Percentiles rank a stretch among this genome's conserved stretches.
Conservation (phyloP, 345 rosid species). For the Hibiscus syriacus region DNA sequence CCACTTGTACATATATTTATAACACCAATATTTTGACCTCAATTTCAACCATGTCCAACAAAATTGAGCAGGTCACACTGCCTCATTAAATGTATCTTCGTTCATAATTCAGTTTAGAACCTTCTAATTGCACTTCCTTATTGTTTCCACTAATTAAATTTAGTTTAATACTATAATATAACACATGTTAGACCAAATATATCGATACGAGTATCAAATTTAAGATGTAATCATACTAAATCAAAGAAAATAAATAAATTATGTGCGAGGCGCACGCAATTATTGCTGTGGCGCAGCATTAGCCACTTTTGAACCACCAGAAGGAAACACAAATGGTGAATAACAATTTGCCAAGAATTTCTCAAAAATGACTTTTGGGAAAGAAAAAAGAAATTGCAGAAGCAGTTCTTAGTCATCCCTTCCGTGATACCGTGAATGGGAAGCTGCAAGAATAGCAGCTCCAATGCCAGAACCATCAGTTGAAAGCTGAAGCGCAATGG, state of each 20-base stretch:
- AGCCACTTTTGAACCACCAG: neutral
- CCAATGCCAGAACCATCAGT: slow-evolving; percentile 81
- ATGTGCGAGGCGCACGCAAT: neutral
- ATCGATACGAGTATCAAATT: too few relatives aligned
- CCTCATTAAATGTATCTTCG: neutral
- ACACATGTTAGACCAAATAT: too few relatives aligned
- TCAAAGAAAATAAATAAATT: neutral
- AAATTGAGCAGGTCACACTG: neutral
- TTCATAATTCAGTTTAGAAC: neutral
- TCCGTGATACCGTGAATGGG: slow-evolving; percentile 49
- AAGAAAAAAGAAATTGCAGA: neutral
- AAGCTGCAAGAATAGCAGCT: slow-evolving; percentile 74
- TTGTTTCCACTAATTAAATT: neutral
- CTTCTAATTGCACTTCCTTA: neutral
- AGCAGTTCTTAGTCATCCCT: slow-evolving; percentile 4
- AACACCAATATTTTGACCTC: neutral
- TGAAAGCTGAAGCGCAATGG: slow-evolving; percentile 37
- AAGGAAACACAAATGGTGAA: neutral
- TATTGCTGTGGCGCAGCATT: neutral
- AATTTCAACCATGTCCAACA: neutral
- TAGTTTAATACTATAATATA: neutral
- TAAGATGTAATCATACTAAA: too few relatives aligned
- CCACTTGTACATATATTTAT: neutral
- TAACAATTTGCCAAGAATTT: neutral
- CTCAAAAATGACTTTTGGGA: neutral